Base-by-base conservation (phyloP, 495 filamentous ascomycete genomes). In the Parmelia sp. region DNA sequence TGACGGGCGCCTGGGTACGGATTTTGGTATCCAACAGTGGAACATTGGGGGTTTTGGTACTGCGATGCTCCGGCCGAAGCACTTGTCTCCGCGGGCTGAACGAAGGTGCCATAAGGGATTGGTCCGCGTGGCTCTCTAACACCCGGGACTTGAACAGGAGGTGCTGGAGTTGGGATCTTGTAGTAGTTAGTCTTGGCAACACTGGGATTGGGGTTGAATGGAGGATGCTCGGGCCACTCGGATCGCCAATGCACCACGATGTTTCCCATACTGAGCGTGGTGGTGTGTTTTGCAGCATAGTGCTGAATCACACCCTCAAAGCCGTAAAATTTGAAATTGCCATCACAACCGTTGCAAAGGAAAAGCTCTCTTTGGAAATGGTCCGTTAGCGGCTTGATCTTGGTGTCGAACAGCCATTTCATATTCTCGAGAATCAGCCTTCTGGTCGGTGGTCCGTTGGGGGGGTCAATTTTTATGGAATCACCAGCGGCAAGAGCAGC, bases 271-370 rank as follows among this genome's bases (percentile, higher is more conserved):
- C 87, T 90, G 31, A 91, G 82, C 39, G 77, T 71, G 44, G 67
- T 85, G 51, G 88, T 90, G 66, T 93, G 90, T 72, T 92, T 93
- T 21, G 88, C 87, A 23, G 86, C 87, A 71, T 85, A 92, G 73
- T 93, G 90, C 65, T 92, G 88, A 49, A 92, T 83, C 4, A 91
- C 83, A 11, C 84, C 84, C 72, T 92, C 88, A 68, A 93, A 88
- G 5, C 84, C 86, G 68, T 88, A 91, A 25, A 79, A 80, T 68
- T 87, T 87, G 64, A 72, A 73, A 65, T 81, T 83, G 27, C 76
- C 76, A 53, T 85, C 83, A 67, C 88, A 90, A 27, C 77, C 82
- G 70, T 84, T 86, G 72, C 90, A 93, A 62, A 86, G 82, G 72
- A 93, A 92, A 17, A 91, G 72, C 65, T 91, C 88, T 68, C 85